A percentile compares a stretch with the other conserved stretches of the same genome.
phyloP scores from a whole-genome alignment of 768 basidiomycete genomes.

The Dioszegia hungarica region DNA sequence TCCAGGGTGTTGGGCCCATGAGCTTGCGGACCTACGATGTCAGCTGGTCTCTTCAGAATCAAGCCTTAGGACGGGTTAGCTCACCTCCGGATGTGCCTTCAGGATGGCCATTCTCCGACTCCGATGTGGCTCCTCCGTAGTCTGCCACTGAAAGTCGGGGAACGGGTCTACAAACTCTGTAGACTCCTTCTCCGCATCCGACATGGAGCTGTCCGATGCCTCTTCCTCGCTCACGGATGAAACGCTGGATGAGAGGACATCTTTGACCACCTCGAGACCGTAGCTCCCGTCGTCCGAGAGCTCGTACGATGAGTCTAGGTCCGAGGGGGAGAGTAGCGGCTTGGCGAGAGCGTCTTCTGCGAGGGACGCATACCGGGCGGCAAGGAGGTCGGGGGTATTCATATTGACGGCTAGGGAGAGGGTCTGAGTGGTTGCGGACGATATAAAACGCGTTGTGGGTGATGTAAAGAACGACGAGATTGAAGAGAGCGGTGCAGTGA shows the following conservation, averaged over 20 bases:
- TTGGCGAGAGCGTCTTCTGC: not conserved
- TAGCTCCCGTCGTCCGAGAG: slow-evolving; percentile 1
- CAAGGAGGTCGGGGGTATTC: not conserved
- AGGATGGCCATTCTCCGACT: slow-evolving; percentile 79
- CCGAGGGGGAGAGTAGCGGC: not conserved
- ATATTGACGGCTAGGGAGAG: not conserved
- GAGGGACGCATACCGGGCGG: not conserved
- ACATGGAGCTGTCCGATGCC: not conserved
- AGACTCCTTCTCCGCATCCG: not conserved
- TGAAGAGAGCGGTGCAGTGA: no score
- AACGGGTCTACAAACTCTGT: slow-evolving; percentile 12
- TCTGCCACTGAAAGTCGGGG: slow-evolving; percentile 85
- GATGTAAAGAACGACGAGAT: no score
- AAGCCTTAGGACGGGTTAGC: slow-evolving; percentile 11
- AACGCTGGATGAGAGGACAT: not conserved
- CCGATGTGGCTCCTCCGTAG: slow-evolving; percentile 97
- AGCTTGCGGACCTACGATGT: slow-evolving; percentile 74
- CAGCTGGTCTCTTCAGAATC: not conserved
- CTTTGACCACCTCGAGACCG: slow-evolving; percentile 2
- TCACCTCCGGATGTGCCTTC: slow-evolving; percentile 87
- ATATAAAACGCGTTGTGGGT: no score
- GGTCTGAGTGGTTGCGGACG: no score
- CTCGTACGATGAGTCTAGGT: not conserved
- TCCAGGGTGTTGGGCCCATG: slow-evolving; percentile 91
- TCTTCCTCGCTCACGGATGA: slow-evolving; percentile 4